A percentile compares a stretch with the other conserved stretches of the same genome.
These are phyloP conservation scores for Colletotrichum magnum DNA, from an alignment of 2,329 filamentous ascomycete species.

Conservation along the genomic window DNA sequence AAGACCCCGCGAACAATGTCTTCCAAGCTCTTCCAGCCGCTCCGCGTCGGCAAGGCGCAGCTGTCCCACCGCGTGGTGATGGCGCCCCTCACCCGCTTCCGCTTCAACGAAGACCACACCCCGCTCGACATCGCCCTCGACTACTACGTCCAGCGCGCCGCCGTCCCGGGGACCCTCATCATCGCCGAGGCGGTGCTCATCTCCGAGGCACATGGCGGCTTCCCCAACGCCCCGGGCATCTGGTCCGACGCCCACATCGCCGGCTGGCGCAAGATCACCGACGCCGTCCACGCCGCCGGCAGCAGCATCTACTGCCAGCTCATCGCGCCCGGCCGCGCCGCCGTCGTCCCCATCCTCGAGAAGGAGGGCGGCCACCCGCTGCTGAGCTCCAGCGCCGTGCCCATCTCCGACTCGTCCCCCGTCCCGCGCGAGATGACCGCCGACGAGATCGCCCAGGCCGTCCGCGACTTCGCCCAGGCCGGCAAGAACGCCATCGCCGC, in stretches of 20 bases:
- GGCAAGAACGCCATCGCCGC: constrained; percentile 69
- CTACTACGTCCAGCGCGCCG: constrained; percentile 62
- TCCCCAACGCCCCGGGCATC: constrained; percentile 67
- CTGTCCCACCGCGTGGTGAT: constrained; percentile 45
- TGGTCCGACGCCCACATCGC: constrained; percentile 68
- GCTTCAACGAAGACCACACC: constrained; percentile 41
- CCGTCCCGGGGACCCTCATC: constrained; percentile 58
- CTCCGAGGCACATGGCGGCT: constrained; percentile 51
- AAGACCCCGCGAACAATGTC: constrained; percentile 10
- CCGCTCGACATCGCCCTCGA: constrained; percentile 47
- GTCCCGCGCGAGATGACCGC: constrained; percentile 75
- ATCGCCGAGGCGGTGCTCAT: constrained; percentile 62
- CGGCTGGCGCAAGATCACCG: constrained; percentile 72
- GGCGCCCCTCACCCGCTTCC: constrained; percentile 45
- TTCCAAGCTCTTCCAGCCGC: constrained; percentile 41
- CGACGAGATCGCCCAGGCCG: constrained; percentile 74
- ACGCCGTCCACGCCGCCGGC: constrained; percentile 74
- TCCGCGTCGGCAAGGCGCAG: constrained; percentile 42
- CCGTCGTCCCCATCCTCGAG: constrained; percentile 48
- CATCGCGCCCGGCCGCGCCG: constrained; percentile 72
- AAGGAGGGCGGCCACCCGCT: constrained; percentile 47
- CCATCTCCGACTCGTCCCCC: constrained; percentile 60
- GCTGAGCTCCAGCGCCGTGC: constrained; percentile 46
- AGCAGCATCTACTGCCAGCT: constrained; percentile 74
- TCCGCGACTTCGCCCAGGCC: constrained; percentile 68